These are phyloP conservation scores for Rhodotorula sp. DNA, from an alignment of 1,284 basidiomycete genomes.

Conservation along the genomic window DNA sequence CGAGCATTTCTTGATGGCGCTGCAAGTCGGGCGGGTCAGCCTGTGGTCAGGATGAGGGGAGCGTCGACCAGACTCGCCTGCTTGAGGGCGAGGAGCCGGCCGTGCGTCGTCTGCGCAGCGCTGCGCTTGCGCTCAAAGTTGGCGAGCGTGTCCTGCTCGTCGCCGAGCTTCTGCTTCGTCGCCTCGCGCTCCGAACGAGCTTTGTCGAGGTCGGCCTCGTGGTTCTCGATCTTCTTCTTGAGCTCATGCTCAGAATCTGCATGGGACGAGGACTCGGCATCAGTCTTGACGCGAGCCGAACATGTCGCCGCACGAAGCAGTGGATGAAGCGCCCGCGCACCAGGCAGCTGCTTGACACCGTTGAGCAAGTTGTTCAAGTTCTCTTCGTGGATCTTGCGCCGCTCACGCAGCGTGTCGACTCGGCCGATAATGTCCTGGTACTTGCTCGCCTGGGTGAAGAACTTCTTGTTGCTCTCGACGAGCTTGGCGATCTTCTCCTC, in stretches of 20 bases:
- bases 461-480: slow-evolving; percentile 72
- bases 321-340: no score
- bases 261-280: no score
- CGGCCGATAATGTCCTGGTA: slow-evolving; percentile 80
- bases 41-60: neutral
- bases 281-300: neutral
- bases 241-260: slow-evolving; percentile 77
- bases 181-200: slow-evolving; percentile 57
- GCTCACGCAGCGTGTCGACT: slow-evolving; percentile 66
- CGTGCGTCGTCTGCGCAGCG: slow-evolving; percentile 61
- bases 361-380: slow-evolving; percentile 62
- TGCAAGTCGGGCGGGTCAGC: slow-evolving; percentile 46
- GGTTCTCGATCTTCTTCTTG: slow-evolving; percentile 65
- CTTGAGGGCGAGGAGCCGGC: slow-evolving; percentile 62
- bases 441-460: slow-evolving; percentile 77
- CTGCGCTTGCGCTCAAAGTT: slow-evolving; percentile 60
- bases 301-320: no score
- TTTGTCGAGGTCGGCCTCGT: slow-evolving; percentile 63
- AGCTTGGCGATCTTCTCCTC: slow-evolving; percentile 65
- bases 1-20: slow-evolving; percentile 72
- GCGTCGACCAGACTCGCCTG: slow-evolving; percentile 41
- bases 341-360: slow-evolving; percentile 64
- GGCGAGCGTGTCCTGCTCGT: slow-evolving; percentile 62
- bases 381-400: slow-evolving; percentile 64
- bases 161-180: slow-evolving; percentile 59